These are phyloP conservation scores for Apiospora aurea DNA, from an alignment of 2,329 filamentous ascomycete species.

Conservation along the genomic window DNA sequence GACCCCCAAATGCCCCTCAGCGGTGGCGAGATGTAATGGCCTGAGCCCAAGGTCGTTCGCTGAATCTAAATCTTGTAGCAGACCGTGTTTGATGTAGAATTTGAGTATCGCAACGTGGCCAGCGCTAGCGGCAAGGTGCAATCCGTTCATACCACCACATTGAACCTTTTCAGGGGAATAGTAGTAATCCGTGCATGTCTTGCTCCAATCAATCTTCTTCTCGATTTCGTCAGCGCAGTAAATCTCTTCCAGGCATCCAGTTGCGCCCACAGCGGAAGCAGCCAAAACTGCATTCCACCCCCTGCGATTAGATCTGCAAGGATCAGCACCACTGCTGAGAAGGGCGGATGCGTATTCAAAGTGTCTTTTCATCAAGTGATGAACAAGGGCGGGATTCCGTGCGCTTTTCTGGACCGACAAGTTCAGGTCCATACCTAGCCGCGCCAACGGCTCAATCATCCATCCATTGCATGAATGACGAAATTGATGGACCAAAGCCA, in stretches of 20 bases:
- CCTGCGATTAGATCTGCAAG: too few relatives aligned
- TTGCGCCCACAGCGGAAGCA: background rate
- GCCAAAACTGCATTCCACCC: background rate
- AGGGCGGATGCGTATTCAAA: background rate
- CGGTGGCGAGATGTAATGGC: background rate
- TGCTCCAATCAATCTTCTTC: background rate
- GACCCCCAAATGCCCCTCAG: background rate
- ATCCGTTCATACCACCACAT: too few relatives aligned
- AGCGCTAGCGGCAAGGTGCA: background rate
- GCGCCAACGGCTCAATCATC: background rate
- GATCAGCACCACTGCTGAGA: background rate
- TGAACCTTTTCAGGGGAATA: too few relatives aligned
- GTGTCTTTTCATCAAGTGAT: background rate
- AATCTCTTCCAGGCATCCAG: background rate
- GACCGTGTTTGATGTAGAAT: background rate
- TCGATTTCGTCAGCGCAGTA: background rate
- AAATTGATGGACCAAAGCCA: too few relatives aligned
- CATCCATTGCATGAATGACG: too few relatives aligned
- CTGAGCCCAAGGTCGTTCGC: background rate
- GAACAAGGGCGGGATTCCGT: background rate
- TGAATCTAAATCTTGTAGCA: background rate
- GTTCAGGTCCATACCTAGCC: background rate
- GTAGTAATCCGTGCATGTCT: too few relatives aligned
- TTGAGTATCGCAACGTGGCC: background rate
- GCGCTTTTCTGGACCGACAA: fast-evolving